phyloP scores from a whole-genome alignment of 805 yeast species.

The Saturnispora kantuleensis region DNA sequence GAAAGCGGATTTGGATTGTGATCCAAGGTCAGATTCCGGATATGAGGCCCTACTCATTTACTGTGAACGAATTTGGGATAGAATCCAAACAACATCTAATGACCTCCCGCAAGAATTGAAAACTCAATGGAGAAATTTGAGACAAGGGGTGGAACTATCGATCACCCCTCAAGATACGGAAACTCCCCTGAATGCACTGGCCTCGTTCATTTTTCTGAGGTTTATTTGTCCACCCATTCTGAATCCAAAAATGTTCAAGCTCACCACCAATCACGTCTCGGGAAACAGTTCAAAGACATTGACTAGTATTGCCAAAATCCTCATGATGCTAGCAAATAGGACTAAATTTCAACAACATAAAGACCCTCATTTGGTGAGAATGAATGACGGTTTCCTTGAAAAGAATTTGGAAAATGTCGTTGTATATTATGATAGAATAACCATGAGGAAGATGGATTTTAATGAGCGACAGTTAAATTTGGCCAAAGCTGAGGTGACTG shows the following conservation, averaged over 20 bases:
- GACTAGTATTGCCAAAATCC: slow-evolving; percentile 69
- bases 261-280: slow-evolving; percentile 61
- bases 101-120: slow-evolving; percentile 67
- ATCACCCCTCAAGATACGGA: slow-evolving; percentile 43
- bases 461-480: slow-evolving; percentile 47
- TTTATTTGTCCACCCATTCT: slow-evolving; percentile 86
- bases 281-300: slow-evolving; percentile 68
- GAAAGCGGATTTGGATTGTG: slow-evolving; percentile 47
- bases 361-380: slow-evolving; percentile 65
- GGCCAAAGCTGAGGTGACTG: slow-evolving; percentile 34
- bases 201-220: slow-evolving; percentile 77
- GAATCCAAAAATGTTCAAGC: slow-evolving; percentile 76
- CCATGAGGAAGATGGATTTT: slow-evolving; percentile 57
- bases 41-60: slow-evolving; percentile 27
- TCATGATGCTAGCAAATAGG: slow-evolving; percentile 73
- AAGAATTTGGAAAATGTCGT: slow-evolving; percentile 46
- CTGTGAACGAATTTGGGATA: slow-evolving; percentile 54
- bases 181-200: slow-evolving; percentile 57
- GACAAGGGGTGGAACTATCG: slow-evolving; percentile 55
- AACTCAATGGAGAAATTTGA: slow-evolving; percentile 48
- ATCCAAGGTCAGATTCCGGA: slow-evolving; percentile 44
- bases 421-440: slow-evolving; percentile 64
- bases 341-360: slow-evolving; percentile 64
- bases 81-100: slow-evolving; percentile 54
- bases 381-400: slow-evolving; percentile 58